These are phyloP conservation scores for Chenopodium suecicum DNA, from an alignment of 148 eudicot genomes.

Conservation along the genomic window DNA sequence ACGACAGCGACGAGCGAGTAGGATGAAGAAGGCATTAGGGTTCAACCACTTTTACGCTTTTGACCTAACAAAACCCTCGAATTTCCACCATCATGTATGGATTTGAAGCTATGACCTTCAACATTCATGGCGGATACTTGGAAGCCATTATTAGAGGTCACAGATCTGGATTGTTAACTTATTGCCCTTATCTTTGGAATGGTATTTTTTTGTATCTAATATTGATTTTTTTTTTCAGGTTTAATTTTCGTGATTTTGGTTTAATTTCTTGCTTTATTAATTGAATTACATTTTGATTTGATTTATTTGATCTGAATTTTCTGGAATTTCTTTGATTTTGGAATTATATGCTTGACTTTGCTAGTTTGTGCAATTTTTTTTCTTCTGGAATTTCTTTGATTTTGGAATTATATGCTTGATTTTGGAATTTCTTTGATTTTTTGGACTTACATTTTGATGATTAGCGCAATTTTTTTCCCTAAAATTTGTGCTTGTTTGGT, in stretches of 20 bases:
- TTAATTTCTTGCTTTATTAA: neutral
- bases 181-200: constrained; percentile 82
- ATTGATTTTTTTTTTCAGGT: neutral
- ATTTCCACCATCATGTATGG: constrained; percentile 60
- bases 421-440: neutral
- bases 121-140: constrained; percentile 79
- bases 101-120: constrained; percentile 91
- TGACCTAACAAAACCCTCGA: neutral
- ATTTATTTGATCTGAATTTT: neutral
- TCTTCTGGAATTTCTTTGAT: neutral
- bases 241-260: neutral
- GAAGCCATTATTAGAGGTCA: constrained; percentile 93
- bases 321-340: neutral
- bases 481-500: too few relatives aligned
- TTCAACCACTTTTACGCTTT: too few relatives aligned
- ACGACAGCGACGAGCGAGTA: too few relatives aligned
- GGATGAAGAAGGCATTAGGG: too few relatives aligned
- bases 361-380: neutral
- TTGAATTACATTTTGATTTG: neutral
- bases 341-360: constrained; percentile 2
- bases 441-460: neutral
- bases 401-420: neutral
- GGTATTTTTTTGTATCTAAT: constrained; percentile 36
- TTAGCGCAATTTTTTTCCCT: too few relatives aligned
- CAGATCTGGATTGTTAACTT: constrained; percentile 85